Base-by-base conservation (phyloP, 169 alveolate species). In the Eimeria acervulina region DNA sequence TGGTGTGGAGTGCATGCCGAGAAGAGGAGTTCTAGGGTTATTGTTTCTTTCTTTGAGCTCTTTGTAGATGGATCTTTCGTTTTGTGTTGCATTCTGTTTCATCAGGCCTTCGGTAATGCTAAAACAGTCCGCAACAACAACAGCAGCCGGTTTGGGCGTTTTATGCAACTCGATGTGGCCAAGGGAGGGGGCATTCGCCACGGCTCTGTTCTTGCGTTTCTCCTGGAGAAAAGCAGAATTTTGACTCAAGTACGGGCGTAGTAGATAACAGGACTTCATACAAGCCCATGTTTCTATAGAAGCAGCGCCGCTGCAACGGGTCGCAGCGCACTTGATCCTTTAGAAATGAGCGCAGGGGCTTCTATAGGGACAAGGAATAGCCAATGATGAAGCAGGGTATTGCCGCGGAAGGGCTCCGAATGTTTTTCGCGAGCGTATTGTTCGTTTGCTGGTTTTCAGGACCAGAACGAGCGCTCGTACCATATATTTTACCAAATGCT, bases 71-170 rank as follows among this genome's bases (percentile, higher is more conserved):
- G 19, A 1, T 17, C 26, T 1, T 19, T 80, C 99, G 99, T 95
- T 98, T 99, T 95, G 97, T 99, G 95, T 98, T 99, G 40, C 99
- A n/a, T 99, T 51, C 98, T 98, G 96, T 99, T 63, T 98, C 99
- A 61, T 99, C 99, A 97, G 93, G 99, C 99, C 40, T 99, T 99
- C 96, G 99, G 99, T 52, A 99, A 99, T 97, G 99, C 99, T 8
- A 99, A 99, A 96, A 99, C 99, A 6, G 98, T 99, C 17, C 98
- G 99, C 95, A 99, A 99, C 97, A 99, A 99, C 97, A 99, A 99
- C 95, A 98, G 99, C 89, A 98, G 99, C 78, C 98, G 99, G 89
- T 99, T 99, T 97, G 99, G 99, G 38, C 99, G 99, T 95, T 99
- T 99, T 97, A 99, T 99, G 98, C 99, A 70, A 38, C 95, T 97